Evolutionary conservation across 177 flowering plant species (phyloP), one percentile per base, ranked within the genome.

Genomic region (Tripterygium wilfordii): DNA sequence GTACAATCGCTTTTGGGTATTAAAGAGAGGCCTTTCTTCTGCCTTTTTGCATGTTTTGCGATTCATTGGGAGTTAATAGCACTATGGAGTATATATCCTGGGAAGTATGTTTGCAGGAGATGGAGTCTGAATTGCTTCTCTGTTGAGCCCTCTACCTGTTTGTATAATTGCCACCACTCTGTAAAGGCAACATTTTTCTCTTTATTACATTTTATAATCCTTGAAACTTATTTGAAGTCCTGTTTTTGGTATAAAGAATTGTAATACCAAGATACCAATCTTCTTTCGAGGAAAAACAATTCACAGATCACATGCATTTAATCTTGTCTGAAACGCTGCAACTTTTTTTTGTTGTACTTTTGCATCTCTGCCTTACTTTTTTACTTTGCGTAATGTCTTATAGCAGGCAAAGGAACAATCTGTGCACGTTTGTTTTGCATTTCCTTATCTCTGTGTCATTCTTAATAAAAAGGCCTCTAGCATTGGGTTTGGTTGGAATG

Each of bases 261-360:
- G n/a, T n/a, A n/a, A n/a, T n/a, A n/a, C n/a, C n/a, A 24, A 46
- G 58, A 57, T 63, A 35, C 58, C 55, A 58, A 45, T 30, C 63
- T 58, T 49, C 41, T 33, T 49, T 21, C 55, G 49, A 41, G 61
- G 67, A 4, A 44, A 45, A 32, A 50, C 33, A 27, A 58, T 45
- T 47, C 26, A 23, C 8, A 23, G 28, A 52, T 50, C 40, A 54
- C 53, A 41, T 48, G 54, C 42, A 54, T 13, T 36, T 10, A 18
- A 7, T 23, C 49, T 52, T 53, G 27, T 50, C 20, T 40, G 39
- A 20, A 49, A 53, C 45, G 57, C 22, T 7, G 19, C 21, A 24
- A 20, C 24, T 24, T 38, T 38, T 29, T 42, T 43, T 53, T 32
- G 23, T 53, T 15, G 7, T 43, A 14, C 37, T 12, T 42, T 61